Base-by-base conservation (phyloP, 768 basidiomycete genomes). In the Cystofilobasidium macerans region DNA sequence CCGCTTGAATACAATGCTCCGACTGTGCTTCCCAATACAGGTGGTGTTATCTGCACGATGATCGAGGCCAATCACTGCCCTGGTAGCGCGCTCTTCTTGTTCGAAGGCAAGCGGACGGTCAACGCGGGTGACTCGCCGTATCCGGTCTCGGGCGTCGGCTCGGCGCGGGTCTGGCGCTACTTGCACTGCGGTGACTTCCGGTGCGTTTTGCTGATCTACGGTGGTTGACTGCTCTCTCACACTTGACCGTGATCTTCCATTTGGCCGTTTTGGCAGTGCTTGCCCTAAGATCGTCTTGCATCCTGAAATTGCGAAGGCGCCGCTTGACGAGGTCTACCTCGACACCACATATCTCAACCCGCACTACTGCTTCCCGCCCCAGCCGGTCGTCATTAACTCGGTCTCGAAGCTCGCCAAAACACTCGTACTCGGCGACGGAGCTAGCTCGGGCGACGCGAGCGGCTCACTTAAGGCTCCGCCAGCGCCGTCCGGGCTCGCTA, bases 31-130 rank as follows among this genome's bases (percentile, higher is more conserved):
- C 89, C 94, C 0, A 77, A 88, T 70, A 89, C 90, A 0, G 83
- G 84, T 32, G 92, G 92, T 2, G 89, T 97, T 40, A 79, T 78
- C 42, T 93, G 97, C 6, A 97, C 91, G 1, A 82, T 93, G 45
- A 90, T 99, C n/a, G 89, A 95, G 72, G 95, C 94, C 13, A 98
- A 99, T 74, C 95, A 98, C 73, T 97, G 94, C 75, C 95, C 95
- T 7, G 95, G 95, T 5, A 95, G 92, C 2, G 89, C 85, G 66
- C 79, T 99, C 30, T 98, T 97, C 77, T 80, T 94, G 38, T 98
- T 92, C 71, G 90, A 97, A 77, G 94, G 95, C 8, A 82, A 77
- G 47, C 93, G 97, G 74, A 97, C 92, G 0, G 78, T 86, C 62
- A 80, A 94, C 73, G 89, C 90, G 0, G 93, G 92, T 0, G 91